Base-by-base conservation (phyloP, 345 rosid species). In the Firmiana major region DNA sequence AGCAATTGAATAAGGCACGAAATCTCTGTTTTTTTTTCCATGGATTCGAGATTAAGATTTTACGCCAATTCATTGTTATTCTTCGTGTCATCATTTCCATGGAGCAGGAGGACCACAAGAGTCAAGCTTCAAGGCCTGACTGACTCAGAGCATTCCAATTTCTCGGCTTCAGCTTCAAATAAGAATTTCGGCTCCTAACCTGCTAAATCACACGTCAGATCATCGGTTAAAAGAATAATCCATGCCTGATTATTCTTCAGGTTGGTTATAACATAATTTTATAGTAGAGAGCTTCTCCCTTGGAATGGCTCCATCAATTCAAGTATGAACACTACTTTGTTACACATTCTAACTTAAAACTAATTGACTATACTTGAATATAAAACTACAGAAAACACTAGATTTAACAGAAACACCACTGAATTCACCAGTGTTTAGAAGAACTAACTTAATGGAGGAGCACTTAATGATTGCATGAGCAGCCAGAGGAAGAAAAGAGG, bases 1-100 rank as follows among this genome's bases (percentile, higher is more conserved):
- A 1, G 54, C 54, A n/a, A 59, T 43, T 19, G 77, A 74, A 69
- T 9, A 74, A 62, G 77, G 16, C 65, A 45, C 67, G 34, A 74
- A 57, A 58, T 31, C 46, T 53, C 28, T 10, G 3, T 28, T 11
- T 1, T n/a, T 31, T 71, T 71, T 54, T 71, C 62, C 46, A 49
- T 34, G 65, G 76, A 55, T 42, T 40, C 26, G 55, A 22, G 21
- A 21, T 31, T 43, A 31, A 31, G 1, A 31, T 31, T 31, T 31
- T 31, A 31, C 1, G 34, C 34, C 34, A 31, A 3, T 31, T 31
- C 9, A 24, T 0, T 69, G 12, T 22, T 21, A 69, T 43, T 46
- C 17, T 24, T 68, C 3, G 38, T 40, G 36, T 21, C 66, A 66
- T 66, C 51, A 40, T 66, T 66, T 66, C 19, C 19, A 21, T 21